Base-by-base conservation (phyloP, 2,329 filamentous ascomycete species). In the Hypomyces perniciosus region DNA sequence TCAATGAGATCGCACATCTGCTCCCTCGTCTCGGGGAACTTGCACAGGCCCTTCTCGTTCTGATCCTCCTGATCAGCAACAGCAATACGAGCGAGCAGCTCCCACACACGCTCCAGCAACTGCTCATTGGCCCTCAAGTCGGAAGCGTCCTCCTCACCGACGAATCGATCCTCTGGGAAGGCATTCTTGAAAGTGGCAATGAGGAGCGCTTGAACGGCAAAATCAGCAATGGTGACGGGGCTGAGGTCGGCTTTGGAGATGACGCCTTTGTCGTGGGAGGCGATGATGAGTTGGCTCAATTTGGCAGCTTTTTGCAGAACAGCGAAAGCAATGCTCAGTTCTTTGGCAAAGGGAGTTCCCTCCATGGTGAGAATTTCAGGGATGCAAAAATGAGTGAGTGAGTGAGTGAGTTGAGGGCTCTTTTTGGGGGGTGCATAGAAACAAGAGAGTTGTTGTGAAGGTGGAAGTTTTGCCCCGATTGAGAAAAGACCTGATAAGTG, bases 181-280 rank as follows among this genome's bases (percentile, higher is more conserved):
- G 72, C 71, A 48, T 63, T 53, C 48, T 75, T 73, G 51, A 81
- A 65, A 2, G 75, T 75, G 35, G 72, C 65, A 5, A 75, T 75
- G 38, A 82, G 69, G 5, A 82, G 68, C 0, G 77, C 78, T 58
- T 82, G 79, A 51, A 80, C 74, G 48, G 79, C 79, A 56, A 82
- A 81, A 62, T 83, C 79, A 60, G 75, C 80, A 20, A 81, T 69
- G 0, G 80, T 83, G 43, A 82, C 80, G 2, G 78, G 78, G 50
- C 74, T 78, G 34, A 79, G 65, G 60, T 81, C 78, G 40, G 74
- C 72, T 55, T 83, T 83, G 52, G 74, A 68, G 27, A 80, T 62
- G 27, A 71, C 68, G 49, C 74, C 75, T 59, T 78, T 78, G 63
- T 79, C 74, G 30, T 70, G 65, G 3, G 68, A 61, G 1, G 69